Conservation (phyloP, 176 grass and related monocot species). For the Eremochloa ophiuroides region DNA sequence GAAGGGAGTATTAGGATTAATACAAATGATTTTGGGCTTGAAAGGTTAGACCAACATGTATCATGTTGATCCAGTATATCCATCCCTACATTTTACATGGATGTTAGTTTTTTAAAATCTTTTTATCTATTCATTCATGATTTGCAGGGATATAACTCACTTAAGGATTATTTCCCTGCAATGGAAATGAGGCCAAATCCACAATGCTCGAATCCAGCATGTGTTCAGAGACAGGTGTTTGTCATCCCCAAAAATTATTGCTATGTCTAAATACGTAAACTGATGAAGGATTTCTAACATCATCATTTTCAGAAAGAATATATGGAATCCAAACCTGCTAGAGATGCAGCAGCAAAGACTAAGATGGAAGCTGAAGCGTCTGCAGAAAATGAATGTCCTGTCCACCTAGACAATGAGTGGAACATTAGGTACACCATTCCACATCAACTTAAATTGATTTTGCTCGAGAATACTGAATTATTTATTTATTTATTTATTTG, state of each 20-base stretch:
- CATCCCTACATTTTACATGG: neutral
- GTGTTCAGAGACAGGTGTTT: conserved; percentile 82
- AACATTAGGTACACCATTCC: conserved; percentile 68
- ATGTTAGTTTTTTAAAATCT: neutral
- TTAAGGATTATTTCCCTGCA: conserved; percentile 93
- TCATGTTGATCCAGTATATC: neutral
- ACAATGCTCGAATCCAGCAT: conserved; percentile 89
- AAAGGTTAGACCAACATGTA: neutral
- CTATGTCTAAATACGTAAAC: neutral
- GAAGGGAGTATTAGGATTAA: neutral
- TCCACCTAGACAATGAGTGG: conserved; percentile 95
- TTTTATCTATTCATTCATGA: neutral
- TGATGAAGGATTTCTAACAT: conserved; percentile 4
- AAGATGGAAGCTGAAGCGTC: conserved; percentile 85
- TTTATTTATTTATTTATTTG: neutral
- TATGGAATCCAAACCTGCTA: conserved; percentile 70
- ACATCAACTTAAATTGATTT: neutral
- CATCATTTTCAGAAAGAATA: conserved; percentile 72
- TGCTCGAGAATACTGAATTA: neutral
- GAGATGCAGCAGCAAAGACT: conserved; percentile 83
- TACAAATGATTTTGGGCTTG: neutral
- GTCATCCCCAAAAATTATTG: neutral
- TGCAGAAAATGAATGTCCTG: conserved; percentile 47
- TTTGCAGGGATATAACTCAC: conserved; percentile 91
- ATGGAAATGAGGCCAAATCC: conserved; percentile 99